phyloP scores from a whole-genome alignment of 2,329 filamentous ascomycete genomes.

The Pestalotiopsis sp. region DNA sequence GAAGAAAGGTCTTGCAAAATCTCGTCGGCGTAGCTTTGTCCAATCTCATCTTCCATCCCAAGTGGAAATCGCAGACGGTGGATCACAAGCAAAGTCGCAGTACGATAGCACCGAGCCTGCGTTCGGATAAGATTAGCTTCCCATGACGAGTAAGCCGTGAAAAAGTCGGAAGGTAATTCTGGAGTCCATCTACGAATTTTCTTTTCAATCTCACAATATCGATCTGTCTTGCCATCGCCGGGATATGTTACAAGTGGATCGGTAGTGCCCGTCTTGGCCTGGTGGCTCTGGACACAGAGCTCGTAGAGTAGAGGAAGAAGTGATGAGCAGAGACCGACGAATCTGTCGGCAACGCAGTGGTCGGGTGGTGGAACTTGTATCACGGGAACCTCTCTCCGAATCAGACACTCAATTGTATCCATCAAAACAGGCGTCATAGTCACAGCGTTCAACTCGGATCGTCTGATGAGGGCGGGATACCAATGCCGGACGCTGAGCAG shows the following conservation, averaged over 20 bases:
- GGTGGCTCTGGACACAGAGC: constrained; percentile 26
- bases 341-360: constrained; percentile 27
- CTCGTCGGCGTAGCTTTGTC: constrained; percentile 3
- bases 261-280: constrained; percentile 13
- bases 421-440: constrained; percentile 29
- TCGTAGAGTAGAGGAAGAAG: constrained; percentile 32
- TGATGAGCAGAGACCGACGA: constrained; percentile 27
- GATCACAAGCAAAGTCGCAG: constrained; percentile 27
- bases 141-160: constrained; percentile 19
- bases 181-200: constrained; percentile 14
- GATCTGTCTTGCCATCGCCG: constrained; percentile 8
- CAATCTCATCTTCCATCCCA: constrained; percentile 24
- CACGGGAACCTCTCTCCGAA: constrained; percentile 30
- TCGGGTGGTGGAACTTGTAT: constrained; percentile 22
- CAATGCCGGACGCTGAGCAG: constrained; percentile 28
- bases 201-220: constrained; percentile 10
- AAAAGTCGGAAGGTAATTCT: constrained; percentile 15
- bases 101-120: constrained; percentile 30
- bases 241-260: background rate
- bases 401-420: constrained; percentile 30
- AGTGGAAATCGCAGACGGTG: constrained; percentile 31
- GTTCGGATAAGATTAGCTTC: constrained; percentile 29
- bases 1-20: constrained; percentile 10
- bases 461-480: constrained; percentile 23
- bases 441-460: constrained; percentile 27